These are phyloP conservation scores for Steccherinum ochraceum DNA, from an alignment of 768 basidiomycete genomes.

Conservation along the genomic window DNA sequence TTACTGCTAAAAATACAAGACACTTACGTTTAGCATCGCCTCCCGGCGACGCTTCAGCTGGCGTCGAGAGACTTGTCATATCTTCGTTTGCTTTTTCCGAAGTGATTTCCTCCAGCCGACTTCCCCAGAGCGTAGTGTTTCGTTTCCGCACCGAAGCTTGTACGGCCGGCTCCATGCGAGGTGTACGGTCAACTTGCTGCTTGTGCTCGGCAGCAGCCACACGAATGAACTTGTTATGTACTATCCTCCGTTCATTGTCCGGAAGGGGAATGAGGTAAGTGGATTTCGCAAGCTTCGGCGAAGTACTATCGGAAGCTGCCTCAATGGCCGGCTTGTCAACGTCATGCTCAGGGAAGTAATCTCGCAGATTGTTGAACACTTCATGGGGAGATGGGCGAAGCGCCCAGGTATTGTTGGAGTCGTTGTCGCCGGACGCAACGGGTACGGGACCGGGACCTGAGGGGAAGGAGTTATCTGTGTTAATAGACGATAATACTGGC, in stretches of 20 bases:
- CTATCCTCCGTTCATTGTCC: slow-evolving; percentile 35
- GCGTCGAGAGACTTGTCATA: neutral
- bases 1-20: too few species aligned
- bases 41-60: neutral
- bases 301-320: slow-evolving; percentile 70
- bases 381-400: slow-evolving; percentile 88
- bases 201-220: slow-evolving; percentile 87
- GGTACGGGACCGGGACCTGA: slow-evolving; percentile 4
- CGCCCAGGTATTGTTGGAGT: slow-evolving; percentile 73
- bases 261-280: slow-evolving; percentile 34
- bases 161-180: slow-evolving; percentile 44
- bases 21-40: neutral
- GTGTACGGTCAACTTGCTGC: slow-evolving; percentile 64
- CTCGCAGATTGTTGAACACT: slow-evolving; percentile 86
- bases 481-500: slow-evolving; percentile 18
- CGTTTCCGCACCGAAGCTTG: neutral
- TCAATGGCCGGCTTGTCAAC: slow-evolving; percentile 95
- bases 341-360: slow-evolving; percentile 94
- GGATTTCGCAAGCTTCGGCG: slow-evolving; percentile 58
- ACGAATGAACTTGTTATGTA: slow-evolving; percentile 87
- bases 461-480: slow-evolving; percentile 17
- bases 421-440: slow-evolving; percentile 21
- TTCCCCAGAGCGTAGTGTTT: neutral
- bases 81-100: neutral
- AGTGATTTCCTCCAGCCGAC: neutral